Evolutionary conservation across 2,329 filamentous ascomycete genomes (phyloP).

Genomic region (Cryphonectria naterciae): DNA sequence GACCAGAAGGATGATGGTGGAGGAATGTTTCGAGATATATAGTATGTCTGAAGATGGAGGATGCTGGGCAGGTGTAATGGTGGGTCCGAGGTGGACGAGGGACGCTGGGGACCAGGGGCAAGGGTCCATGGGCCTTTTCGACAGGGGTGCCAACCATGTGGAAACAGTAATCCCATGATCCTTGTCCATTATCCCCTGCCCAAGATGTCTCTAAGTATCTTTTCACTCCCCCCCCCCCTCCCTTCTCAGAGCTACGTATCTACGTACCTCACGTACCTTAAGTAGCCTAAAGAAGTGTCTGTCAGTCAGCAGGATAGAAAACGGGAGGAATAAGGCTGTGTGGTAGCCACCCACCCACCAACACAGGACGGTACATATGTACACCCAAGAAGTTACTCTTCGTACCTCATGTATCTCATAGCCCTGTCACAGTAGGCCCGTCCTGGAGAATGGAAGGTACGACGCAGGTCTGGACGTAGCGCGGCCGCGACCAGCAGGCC

Average conservation of each 20-base stretch:
- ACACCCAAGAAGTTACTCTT: background rate
- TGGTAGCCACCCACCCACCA: background rate
- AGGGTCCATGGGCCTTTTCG: background rate
- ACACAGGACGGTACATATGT: background rate
- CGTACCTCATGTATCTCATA: background rate
- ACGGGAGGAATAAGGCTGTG: conserved; percentile 10
- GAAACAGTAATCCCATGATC: background rate
- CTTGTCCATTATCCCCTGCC: background rate
- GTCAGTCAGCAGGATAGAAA: conserved; percentile 7
- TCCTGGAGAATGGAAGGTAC: background rate
- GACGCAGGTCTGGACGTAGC: background rate
- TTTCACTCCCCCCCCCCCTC: background rate
- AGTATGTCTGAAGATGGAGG: conserved; percentile 15
- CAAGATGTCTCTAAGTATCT: background rate
- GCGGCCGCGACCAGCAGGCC: conserved; percentile 3
- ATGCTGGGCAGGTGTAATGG: conserved; percentile 4
- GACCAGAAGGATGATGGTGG: background rate
- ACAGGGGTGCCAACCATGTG: conserved; percentile 9
- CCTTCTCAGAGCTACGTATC: background rate
- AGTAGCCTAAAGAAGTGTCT: background rate
- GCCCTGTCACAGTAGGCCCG: background rate
- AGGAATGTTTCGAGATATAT: conserved; percentile 24
- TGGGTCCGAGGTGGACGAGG: conserved; percentile 11
- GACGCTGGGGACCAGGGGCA: background rate
- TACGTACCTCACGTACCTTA: conserved; percentile 7